Conservation (phyloP, 805 yeast species). For the Vanderwaltozyma tropicalis region DNA sequence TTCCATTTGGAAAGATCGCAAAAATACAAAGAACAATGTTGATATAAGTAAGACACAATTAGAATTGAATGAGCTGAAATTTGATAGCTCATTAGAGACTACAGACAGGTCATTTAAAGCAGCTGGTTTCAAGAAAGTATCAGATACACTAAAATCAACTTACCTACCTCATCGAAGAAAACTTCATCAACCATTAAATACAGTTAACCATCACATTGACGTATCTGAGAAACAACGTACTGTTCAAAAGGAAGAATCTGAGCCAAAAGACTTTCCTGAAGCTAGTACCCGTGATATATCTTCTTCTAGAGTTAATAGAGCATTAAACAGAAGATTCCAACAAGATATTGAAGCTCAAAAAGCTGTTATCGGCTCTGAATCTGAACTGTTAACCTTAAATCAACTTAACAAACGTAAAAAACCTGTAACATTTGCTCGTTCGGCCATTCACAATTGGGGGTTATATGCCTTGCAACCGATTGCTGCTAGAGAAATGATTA, state of each 20-base stretch:
- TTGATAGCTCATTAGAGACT: conserved; percentile 30
- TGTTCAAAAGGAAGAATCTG: conserved; percentile 11
- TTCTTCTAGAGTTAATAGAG: conserved; percentile 78
- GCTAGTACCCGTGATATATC: conserved; percentile 31
- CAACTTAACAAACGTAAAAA: conserved; percentile 83
- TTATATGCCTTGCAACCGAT: conserved; percentile 90
- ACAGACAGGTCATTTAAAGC: conserved; percentile 55
- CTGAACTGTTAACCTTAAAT: conserved; percentile 72
- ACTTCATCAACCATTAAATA: conserved; percentile 56
- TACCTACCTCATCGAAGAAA: conserved; percentile 77
- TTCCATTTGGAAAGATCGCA: conserved; percentile 17
- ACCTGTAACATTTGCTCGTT: conserved; percentile 92
- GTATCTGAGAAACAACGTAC: conserved; percentile 24
- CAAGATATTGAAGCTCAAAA: conserved; percentile 80
- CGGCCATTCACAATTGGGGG: conserved; percentile 98
- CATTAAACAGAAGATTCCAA: conserved; percentile 76
- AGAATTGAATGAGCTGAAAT: conserved; percentile 19
- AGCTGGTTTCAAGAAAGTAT: conserved; percentile 62
- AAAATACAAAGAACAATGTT: conserved; percentile 7
- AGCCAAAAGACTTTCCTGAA: conserved; percentile 11
- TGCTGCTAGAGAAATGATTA: conserved; percentile 93
- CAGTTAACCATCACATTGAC: conserved; percentile 51
- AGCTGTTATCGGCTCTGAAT: conserved; percentile 67
- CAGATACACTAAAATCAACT: conserved; percentile 60
- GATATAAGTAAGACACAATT: conserved; percentile 11